A percentile compares a stretch with the other conserved stretches of the same genome.
phyloP scores from a whole-genome alignment of 2,329 filamentous ascomycete genomes.

The Fusarium coicis region DNA sequence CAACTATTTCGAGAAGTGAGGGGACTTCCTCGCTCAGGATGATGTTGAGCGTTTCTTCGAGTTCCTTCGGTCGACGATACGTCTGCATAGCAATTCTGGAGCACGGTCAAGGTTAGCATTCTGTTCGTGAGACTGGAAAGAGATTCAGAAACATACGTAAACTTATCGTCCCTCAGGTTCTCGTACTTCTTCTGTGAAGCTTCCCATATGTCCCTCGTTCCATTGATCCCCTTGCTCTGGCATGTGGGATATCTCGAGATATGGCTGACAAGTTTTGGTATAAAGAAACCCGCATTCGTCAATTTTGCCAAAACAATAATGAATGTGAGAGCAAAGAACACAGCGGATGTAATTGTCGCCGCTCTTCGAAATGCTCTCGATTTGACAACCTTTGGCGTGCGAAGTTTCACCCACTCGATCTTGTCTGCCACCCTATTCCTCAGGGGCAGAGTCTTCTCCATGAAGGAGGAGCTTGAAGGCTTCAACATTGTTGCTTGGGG shows the following conservation, averaged over 20 bases:
- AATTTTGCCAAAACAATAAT: slow-evolving; percentile 30
- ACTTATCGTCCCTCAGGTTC: slow-evolving; percentile 45
- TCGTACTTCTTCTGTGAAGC: slow-evolving; percentile 40
- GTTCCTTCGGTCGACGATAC: slow-evolving; percentile 50
- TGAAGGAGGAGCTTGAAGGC: slow-evolving; percentile 9
- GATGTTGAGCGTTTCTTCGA: slow-evolving; percentile 45
- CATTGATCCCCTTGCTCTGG: slow-evolving; percentile 24
- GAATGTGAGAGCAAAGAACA: slow-evolving; percentile 20
- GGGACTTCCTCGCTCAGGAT: slow-evolving; percentile 48
- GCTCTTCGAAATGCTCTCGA: slow-evolving; percentile 35
- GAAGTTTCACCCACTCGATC: slow-evolving; percentile 14
- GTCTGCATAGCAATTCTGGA: slow-evolving; percentile 53
- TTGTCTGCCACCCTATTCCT: slow-evolving; percentile 11
- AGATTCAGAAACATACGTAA: slow-evolving; percentile 40
- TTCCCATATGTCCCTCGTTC: slow-evolving; percentile 34
- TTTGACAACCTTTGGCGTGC: slow-evolving; percentile 20
- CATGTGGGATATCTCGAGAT: slow-evolving; percentile 35
- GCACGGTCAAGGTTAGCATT: neutral
- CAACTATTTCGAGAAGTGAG: slow-evolving; percentile 52
- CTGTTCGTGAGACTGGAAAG: too few species aligned
- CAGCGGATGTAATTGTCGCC: slow-evolving; percentile 13
- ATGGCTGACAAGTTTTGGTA: slow-evolving; percentile 29
- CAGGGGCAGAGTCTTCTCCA: slow-evolving; percentile 20
- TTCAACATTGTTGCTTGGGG: slow-evolving; percentile 26
- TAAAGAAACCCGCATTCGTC: slow-evolving; percentile 28